Conservation (phyloP, 768 basidiomycete genomes). For the Podaxis mareebaensis region DNA sequence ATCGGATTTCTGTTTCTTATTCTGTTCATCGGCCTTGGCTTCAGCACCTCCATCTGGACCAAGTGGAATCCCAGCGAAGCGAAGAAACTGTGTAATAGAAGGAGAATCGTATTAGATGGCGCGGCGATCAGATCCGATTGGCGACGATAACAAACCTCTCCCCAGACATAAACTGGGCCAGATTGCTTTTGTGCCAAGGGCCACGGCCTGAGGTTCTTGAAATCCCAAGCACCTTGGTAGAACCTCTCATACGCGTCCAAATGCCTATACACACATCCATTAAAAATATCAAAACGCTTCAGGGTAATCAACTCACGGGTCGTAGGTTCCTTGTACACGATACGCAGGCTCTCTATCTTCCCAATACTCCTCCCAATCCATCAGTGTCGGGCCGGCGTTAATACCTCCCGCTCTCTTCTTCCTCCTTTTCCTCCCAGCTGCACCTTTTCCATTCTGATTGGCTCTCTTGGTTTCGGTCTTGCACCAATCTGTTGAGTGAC, state of each 20-base stretch:
- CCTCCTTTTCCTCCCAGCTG: conserved; percentile 14
- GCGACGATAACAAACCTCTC: conserved; percentile 47
- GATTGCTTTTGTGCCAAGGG: conserved; percentile 33
- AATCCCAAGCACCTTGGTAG: conserved; percentile 58
- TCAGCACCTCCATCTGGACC: conserved; percentile 1
- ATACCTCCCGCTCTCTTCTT: conserved; percentile 21
- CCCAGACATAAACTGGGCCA: conserved; percentile 55
- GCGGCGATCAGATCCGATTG: neutral
- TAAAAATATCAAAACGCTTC: conserved; percentile 4
- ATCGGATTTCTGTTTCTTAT: conserved; percentile 10
- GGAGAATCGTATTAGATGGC: neutral
- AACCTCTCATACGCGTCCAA: conserved; percentile 50
- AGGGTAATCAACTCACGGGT: conserved; percentile 44
- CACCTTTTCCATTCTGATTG: conserved; percentile 15
- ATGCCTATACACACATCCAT: conserved; percentile 26
- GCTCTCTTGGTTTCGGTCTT: conserved; percentile 57
- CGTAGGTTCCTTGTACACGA: conserved; percentile 42
- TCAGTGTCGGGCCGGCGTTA: conserved; percentile 16
- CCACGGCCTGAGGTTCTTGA: conserved; percentile 43
- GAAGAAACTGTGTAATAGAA: conserved; percentile 5
- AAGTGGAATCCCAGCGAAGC: conserved; percentile 13
- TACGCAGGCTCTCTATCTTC: conserved; percentile 50
- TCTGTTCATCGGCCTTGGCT: neutral
- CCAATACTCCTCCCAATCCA: conserved; percentile 75
- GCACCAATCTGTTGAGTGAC: conserved; percentile 55